Conservation (phyloP, 2,329 filamentous ascomycete genomes). For the Aspergillus glaucus region DNA sequence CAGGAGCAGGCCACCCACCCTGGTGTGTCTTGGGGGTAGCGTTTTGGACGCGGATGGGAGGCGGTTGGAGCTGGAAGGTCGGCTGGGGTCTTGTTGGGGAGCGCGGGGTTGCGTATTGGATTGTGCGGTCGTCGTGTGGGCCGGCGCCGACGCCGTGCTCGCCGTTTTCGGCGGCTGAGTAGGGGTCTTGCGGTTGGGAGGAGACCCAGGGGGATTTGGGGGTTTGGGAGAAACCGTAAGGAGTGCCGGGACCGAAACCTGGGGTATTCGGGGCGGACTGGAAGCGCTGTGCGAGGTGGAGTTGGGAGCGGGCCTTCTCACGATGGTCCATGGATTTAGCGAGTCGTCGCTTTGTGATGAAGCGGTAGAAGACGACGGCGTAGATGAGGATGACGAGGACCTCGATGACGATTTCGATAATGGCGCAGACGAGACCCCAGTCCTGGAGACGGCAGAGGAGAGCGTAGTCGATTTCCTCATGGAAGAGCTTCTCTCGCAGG, state of each 20-base stretch:
- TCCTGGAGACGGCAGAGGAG: constrained; percentile 90
- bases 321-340: constrained; percentile 95
- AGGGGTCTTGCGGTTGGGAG: constrained; percentile 35
- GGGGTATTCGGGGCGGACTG: constrained; percentile 95
- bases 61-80: constrained; percentile 81
- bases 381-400: constrained; percentile 88
- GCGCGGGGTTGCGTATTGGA: constrained; percentile 54
- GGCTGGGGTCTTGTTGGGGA: constrained; percentile 54
- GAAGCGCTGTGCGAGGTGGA: constrained; percentile 80
- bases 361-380: constrained; percentile 91
- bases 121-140: constrained; percentile 26
- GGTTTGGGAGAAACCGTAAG: constrained; percentile 45
- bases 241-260: constrained; percentile 50
- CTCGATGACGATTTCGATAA: constrained; percentile 94
- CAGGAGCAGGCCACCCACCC: constrained; percentile 50
- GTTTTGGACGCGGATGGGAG: constrained; percentile 69
- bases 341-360: constrained; percentile 92
- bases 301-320: constrained; percentile 86
- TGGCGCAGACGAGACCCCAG: constrained; percentile 92
- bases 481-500: constrained; percentile 67
- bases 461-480: constrained; percentile 75
- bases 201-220: constrained; percentile 43
- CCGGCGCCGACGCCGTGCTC: constrained; percentile 39
- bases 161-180: constrained; percentile 49
- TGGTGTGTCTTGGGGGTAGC: constrained; percentile 66